Evolutionary conservation across 352 stramenopile species (phyloP).

Genomic region (Salisapilia sapeloensis): DNA sequence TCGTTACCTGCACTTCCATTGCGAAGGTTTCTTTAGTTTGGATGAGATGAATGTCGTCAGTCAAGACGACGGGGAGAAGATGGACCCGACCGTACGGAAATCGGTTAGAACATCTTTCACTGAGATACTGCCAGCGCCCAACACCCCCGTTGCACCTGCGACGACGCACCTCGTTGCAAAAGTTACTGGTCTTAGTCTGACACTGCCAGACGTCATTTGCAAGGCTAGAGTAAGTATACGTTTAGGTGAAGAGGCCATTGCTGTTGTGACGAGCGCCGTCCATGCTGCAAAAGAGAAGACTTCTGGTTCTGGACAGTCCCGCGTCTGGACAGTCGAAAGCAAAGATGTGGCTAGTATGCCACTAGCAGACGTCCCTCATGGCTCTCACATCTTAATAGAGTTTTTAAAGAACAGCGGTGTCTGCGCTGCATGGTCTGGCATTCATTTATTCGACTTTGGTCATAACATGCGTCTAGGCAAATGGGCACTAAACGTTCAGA

Average conservation of each 20-base stretch:
- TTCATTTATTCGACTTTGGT: slow-evolving; percentile 73
- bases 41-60: slow-evolving; percentile 1
- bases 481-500: slow-evolving; percentile 25
- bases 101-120: neutral
- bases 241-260: slow-evolving; percentile 11
- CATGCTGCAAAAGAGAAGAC: slow-evolving; percentile 8
- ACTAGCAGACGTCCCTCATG: slow-evolving; percentile 55
- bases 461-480: slow-evolving; percentile 39
- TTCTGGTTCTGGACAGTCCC: slow-evolving; percentile 1
- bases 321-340: slow-evolving; percentile 11
- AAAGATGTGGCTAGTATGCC: slow-evolving; percentile 11
- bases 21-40: slow-evolving; percentile 42
- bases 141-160: slow-evolving; percentile 3
- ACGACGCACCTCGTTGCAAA: slow-evolving; percentile 6
- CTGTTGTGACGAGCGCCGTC: too few relatives aligned
- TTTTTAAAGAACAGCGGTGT: slow-evolving; percentile 22
- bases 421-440: slow-evolving; percentile 33
- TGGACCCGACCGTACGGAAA: neutral
- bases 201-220: slow-evolving; percentile 3
- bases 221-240: slow-evolving; percentile 8
- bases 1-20: slow-evolving; percentile 63
- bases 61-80: slow-evolving; percentile 2
- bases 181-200: slow-evolving; percentile 2
- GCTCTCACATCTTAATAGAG: slow-evolving; percentile 46
- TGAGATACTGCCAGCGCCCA: slow-evolving; percentile 7